Percentiles rank a stretch among this genome's conserved stretches.
Conservation (phyloP, 352 stramenopile genomes). For the Phytophthora pistaciae region DNA sequence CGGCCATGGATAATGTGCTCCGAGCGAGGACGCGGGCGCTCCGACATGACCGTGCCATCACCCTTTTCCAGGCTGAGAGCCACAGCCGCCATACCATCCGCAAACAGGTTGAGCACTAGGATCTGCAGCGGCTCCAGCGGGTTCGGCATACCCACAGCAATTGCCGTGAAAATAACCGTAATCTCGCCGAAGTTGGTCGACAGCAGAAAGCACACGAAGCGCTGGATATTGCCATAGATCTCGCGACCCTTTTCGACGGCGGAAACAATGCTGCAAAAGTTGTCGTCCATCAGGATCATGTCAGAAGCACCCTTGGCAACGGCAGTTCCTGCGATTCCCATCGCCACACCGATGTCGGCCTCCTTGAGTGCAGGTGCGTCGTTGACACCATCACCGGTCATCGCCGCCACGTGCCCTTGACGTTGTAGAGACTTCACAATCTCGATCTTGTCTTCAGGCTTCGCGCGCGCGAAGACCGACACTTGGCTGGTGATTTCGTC, state of each 20-base stretch:
- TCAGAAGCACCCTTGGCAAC: slow-evolving; percentile 98
- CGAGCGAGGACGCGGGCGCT: slow-evolving; percentile 57
- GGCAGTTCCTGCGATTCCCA: slow-evolving; percentile 97
- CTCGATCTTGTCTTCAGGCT: slow-evolving; percentile 95
- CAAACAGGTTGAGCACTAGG: slow-evolving; percentile 98
- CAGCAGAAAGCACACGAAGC: slow-evolving; percentile 98
- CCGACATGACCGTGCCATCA: slow-evolving; percentile 72
- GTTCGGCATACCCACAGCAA: slow-evolving; percentile 74
- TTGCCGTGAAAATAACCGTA: slow-evolving; percentile 81
- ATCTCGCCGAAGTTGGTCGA: slow-evolving; percentile 97
- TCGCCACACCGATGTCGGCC: slow-evolving; percentile 95
- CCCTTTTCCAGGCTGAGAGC: slow-evolving; percentile 80
- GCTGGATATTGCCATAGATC: slow-evolving; percentile 98
- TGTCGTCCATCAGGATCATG: slow-evolving; percentile 98
- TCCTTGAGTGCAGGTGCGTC: slow-evolving; percentile 97
- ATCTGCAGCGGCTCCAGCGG: slow-evolving; percentile 97
- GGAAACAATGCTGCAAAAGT: slow-evolving; percentile 98
- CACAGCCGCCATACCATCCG: slow-evolving; percentile 89
- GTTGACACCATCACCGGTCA: slow-evolving; percentile 99
- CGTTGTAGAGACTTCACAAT: slow-evolving; percentile 95
- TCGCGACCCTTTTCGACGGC: slow-evolving; percentile 97
- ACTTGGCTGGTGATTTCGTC: slow-evolving; percentile 84
- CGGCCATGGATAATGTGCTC: slow-evolving; percentile 77
- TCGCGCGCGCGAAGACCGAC: slow-evolving; percentile 96
- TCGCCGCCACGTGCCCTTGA: slow-evolving; percentile 87